Evolutionary conservation across 2,329 filamentous ascomycete genomes (phyloP).

Genomic region (Botrytis sinoallii): DNA sequence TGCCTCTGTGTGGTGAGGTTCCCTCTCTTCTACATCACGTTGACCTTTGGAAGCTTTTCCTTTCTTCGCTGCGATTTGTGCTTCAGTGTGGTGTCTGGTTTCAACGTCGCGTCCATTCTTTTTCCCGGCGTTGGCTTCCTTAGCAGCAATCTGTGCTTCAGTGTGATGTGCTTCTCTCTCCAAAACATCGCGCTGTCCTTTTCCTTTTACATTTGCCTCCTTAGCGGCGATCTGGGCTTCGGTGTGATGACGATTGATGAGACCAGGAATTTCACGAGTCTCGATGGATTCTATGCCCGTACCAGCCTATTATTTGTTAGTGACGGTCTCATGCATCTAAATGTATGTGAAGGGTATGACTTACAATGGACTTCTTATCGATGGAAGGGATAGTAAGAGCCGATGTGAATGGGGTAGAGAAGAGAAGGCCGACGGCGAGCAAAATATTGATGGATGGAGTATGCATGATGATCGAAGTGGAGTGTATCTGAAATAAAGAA

Average conservation of each 20-base stretch:
- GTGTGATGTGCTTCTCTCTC: slow-evolving; percentile 27
- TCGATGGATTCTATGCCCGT: slow-evolving; percentile 5
- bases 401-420: slow-evolving; percentile 29
- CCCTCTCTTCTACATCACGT: slow-evolving; percentile 21
- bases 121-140: slow-evolving; percentile 23
- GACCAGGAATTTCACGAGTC: slow-evolving; percentile 12
- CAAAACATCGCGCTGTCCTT: not conserved
- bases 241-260: slow-evolving; percentile 24
- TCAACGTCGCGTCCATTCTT: not conserved
- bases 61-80: slow-evolving; percentile 29
- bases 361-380: slow-evolving; percentile 24
- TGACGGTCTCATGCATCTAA: not conserved
- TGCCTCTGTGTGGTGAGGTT: slow-evolving; percentile 25
- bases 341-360: not conserved
- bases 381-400: slow-evolving; percentile 27
- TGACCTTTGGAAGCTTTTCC: slow-evolving; percentile 18
- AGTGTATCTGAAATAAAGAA: slow-evolving; percentile 27
- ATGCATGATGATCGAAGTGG: slow-evolving; percentile 32
- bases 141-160: slow-evolving; percentile 28
- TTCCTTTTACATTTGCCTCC: not conserved
- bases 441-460: slow-evolving; percentile 32
- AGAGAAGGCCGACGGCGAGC: slow-evolving; percentile 33
- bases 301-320: not conserved
- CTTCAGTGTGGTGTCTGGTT: slow-evolving; percentile 26
- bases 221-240: slow-evolving; percentile 27